These are phyloP conservation scores for Chrysochromulina parva DNA, from an alignment of 78 protist species.

Conservation along the genomic window DNA sequence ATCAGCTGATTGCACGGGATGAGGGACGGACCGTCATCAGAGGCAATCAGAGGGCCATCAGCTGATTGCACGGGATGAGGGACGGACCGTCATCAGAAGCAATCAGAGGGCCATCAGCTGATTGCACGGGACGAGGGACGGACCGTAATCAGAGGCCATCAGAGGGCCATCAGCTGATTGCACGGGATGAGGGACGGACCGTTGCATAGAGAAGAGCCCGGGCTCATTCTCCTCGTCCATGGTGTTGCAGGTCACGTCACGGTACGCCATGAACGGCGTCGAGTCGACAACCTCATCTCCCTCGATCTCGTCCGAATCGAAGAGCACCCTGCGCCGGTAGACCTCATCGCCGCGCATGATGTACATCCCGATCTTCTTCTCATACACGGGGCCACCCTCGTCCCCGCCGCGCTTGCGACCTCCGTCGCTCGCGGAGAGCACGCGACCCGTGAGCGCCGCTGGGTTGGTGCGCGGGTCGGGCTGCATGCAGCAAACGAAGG, in stretches of 20 bases:
- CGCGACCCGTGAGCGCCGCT: too few species aligned
- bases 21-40: too few species aligned
- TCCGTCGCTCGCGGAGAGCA: neutral
- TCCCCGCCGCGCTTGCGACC: neutral
- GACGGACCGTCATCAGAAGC: too few species aligned
- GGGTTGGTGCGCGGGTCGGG: neutral
- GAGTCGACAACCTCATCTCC: constrained; percentile 18
- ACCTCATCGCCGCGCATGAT: neutral
- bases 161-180: too few species aligned
- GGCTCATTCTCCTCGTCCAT: constrained; percentile 15
- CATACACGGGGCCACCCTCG: neutral
- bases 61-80: too few species aligned
- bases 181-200: too few species aligned
- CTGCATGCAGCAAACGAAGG: too few species aligned
- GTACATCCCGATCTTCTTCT: neutral
- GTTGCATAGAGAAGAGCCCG: neutral
- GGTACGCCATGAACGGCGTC: neutral
- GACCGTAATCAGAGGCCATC: too few species aligned
- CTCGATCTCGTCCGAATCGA: constrained; percentile 3
- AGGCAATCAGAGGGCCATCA: too few species aligned
- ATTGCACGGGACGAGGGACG: too few species aligned
- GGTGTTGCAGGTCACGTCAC: constrained; percentile 24
- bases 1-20: too few species aligned
- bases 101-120: too few species aligned
- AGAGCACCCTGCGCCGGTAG: neutral